These are phyloP conservation scores for Agastache rugosa DNA, from an alignment of 257 asterid species.

Conservation along the genomic window DNA sequence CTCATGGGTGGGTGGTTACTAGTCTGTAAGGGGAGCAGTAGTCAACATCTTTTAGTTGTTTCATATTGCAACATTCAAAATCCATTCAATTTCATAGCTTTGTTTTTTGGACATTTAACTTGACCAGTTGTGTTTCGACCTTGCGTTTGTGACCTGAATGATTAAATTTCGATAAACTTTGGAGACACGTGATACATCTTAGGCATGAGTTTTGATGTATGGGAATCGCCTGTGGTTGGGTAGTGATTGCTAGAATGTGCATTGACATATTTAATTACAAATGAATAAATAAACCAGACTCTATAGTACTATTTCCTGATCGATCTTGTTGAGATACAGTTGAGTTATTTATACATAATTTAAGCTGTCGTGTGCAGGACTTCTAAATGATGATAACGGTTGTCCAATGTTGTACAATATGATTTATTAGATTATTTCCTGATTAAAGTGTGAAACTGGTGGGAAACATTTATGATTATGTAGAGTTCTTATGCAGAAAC, in stretches of 20 bases:
- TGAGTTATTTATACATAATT: not conserved
- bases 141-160: not conserved
- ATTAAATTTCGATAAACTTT: constrained; percentile 17
- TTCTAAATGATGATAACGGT: constrained; percentile 16
- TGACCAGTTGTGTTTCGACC: not conserved
- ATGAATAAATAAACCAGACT: not conserved
- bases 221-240: not conserved
- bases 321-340: too few relatives aligned
- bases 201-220: not conserved
- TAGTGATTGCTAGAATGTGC: not conserved
- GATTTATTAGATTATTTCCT: not conserved
- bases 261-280: not conserved
- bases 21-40: not conserved
- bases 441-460: constrained; percentile 24
- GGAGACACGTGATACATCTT: not conserved
- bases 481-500: constrained; percentile 55
- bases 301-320: not conserved
- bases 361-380: constrained; percentile 16
- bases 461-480: constrained; percentile 1
- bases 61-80: constrained; percentile 11
- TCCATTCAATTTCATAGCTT: not conserved
- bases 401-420: not conserved
- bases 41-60: constrained; percentile 6
- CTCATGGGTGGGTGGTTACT: not conserved
- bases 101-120: not conserved